Evolutionary conservation across 441 rosid species (phyloP).

Genomic region (Gossypium gossypioides): DNA sequence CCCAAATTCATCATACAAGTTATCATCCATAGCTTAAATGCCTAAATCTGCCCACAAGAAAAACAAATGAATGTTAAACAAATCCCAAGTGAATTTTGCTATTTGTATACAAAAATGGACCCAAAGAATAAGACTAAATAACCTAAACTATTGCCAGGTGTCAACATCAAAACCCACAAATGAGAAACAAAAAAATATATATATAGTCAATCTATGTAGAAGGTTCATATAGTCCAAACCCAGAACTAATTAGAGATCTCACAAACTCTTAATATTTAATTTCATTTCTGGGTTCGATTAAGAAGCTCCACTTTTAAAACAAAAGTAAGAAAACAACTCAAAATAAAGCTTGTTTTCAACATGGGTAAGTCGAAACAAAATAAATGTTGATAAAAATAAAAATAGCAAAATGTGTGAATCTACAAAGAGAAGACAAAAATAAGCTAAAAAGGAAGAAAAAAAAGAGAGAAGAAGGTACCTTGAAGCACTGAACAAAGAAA

Average conservation of each 20-base stretch:
- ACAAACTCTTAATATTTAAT: neutral
- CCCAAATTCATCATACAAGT: slow-evolving; percentile 89
- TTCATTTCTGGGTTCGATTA: neutral
- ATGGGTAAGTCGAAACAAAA: neutral
- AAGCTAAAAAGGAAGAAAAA: neutral
- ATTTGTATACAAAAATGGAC: neutral
- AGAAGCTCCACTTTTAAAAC: neutral
- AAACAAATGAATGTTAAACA: neutral
- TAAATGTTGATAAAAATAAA: neutral
- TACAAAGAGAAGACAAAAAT: neutral
- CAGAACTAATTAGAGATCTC: neutral
- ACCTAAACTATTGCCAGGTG: neutral
- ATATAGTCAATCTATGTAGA: neutral
- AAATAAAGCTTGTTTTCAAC: neutral
- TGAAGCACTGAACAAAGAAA: neutral
- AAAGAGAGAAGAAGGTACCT: neutral
- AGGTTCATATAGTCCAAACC: neutral
- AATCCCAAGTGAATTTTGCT: neutral
- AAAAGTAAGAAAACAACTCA: neutral
- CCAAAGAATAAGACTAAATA: neutral
- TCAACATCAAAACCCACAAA: neutral
- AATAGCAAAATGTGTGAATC: neutral
- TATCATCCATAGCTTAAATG: slow-evolving; percentile 59
- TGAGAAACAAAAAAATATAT: neutral
- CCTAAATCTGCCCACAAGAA: slow-evolving; percentile 12